Conservation (phyloP, 345 rosid genomes). For the Erucastrum elatum region DNA sequence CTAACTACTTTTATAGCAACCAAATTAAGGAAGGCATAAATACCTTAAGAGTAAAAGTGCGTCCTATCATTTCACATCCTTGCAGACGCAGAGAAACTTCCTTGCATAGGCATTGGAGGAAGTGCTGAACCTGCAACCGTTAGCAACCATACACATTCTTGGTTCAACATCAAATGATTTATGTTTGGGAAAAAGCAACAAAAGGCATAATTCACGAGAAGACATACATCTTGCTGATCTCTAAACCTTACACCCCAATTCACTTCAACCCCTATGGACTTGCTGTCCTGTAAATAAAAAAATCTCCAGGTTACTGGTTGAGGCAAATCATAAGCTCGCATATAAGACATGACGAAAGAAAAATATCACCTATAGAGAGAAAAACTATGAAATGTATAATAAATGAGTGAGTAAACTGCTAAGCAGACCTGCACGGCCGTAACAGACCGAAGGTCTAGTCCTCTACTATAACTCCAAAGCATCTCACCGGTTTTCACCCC, state of each 20-base stretch:
- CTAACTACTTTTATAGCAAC: constrained; percentile 5
- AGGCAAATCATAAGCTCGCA: not conserved
- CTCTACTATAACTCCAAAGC: constrained; percentile 94
- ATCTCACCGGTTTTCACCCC: constrained; percentile 94
- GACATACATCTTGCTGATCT: constrained; percentile 71
- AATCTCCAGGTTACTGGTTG: constrained; percentile 11
- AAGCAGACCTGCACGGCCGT: constrained; percentile 68
- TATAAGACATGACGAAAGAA: not conserved
- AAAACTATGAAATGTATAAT: constrained; percentile 13
- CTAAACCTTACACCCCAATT: constrained; percentile 96
- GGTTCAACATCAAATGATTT: constrained; percentile 2
- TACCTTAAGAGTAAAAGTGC: constrained; percentile 88
- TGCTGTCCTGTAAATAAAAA: constrained; percentile 67
- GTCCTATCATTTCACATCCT: constrained; percentile 82
- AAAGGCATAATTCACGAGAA: constrained; percentile 31
- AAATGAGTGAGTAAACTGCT: constrained; percentile 10
- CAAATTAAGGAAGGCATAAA: constrained; percentile 12
- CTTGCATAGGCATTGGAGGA: constrained; percentile 77
- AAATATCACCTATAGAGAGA: not conserved
- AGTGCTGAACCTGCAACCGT: constrained; percentile 60
- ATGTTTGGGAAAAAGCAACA: not conserved
- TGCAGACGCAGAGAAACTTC: constrained; percentile 86
- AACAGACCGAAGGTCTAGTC: constrained; percentile 75
- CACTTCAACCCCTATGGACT: constrained; percentile 93
- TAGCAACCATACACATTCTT: constrained; percentile 24